phyloP scores from a whole-genome alignment of 2,329 filamentous ascomycete genomes.

The Penicillium sp. region DNA sequence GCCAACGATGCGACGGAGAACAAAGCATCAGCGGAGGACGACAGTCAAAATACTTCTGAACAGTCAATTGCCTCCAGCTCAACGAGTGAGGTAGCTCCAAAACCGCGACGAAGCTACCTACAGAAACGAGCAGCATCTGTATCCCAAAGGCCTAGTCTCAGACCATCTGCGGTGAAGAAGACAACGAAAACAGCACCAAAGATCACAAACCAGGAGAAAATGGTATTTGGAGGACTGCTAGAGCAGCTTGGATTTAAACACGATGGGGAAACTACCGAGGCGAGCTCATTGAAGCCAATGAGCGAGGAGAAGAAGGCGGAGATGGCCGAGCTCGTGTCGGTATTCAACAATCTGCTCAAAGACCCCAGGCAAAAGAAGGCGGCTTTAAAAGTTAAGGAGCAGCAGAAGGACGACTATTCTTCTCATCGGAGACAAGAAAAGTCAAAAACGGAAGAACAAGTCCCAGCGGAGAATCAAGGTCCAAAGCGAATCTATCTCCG shows the following conservation, averaged over 20 bases:
- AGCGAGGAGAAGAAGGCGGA: conserved; percentile 15
- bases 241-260: conserved; percentile 10
- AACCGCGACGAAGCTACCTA: conserved; percentile 20
- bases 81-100: not conserved
- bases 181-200: conserved; percentile 5
- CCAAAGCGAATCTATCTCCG: conserved; percentile 8
- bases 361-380: conserved; percentile 3
- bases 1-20: not conserved
- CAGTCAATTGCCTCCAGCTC: not conserved
- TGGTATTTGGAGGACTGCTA: conserved; percentile 17
- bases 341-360: conserved; percentile 8
- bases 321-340: conserved; percentile 17
- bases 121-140: conserved; percentile 16
- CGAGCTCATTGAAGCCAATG: conserved; percentile 1
- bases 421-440: not conserved
- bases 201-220: conserved; percentile 20
- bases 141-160: not conserved
- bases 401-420: not conserved
- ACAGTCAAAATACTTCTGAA: conserved; percentile 2
- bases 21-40: not conserved
- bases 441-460: not conserved
- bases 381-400: not conserved
- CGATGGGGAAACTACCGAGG: conserved; percentile 1
- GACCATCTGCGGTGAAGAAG: not conserved
- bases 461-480: not conserved